phyloP scores from a whole-genome alignment of 106 monocot genomes.

The Dendrobium huoshanense region DNA sequence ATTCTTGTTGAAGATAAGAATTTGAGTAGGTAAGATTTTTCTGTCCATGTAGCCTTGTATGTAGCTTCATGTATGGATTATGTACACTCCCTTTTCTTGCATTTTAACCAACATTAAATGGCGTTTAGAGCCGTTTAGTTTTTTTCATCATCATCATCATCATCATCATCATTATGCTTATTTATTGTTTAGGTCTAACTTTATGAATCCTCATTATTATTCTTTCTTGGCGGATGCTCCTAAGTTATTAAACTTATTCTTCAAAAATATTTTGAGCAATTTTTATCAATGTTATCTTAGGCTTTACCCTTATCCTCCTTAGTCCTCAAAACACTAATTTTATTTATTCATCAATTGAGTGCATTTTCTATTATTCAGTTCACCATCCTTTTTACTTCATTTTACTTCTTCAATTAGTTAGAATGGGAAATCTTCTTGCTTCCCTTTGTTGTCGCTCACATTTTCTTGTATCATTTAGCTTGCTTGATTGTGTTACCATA shows the following conservation, averaged over 20 bases:
- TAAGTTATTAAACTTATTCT: neutral
- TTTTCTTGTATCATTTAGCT: too few relatives aligned
- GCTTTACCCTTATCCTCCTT: too few relatives aligned
- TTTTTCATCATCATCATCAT: neutral
- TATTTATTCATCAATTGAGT: neutral
- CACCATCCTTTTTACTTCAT: neutral
- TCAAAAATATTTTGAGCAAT: neutral
- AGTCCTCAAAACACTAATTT: neutral
- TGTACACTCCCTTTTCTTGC: neutral
- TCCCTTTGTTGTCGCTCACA: too few relatives aligned
- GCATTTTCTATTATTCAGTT: neutral
- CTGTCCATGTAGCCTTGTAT: neutral
- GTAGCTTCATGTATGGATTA: neutral
- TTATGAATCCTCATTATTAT: neutral
- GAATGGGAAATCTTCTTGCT: neutral
- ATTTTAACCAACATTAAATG: neutral
- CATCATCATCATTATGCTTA: too few relatives aligned
- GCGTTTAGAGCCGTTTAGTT: neutral
- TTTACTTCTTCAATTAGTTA: neutral
- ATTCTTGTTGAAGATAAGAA: too few relatives aligned
- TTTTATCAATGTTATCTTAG: neutral
- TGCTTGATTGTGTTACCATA: too few relatives aligned
- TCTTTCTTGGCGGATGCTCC: neutral
- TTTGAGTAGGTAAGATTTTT: neutral
- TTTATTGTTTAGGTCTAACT: neutral